Percentiles rank a stretch among this genome's conserved stretches.
These are phyloP conservation scores for Peniophora sp. DNA, from an alignment of 1,284 basidiomycete genomes.

Conservation along the genomic window DNA sequence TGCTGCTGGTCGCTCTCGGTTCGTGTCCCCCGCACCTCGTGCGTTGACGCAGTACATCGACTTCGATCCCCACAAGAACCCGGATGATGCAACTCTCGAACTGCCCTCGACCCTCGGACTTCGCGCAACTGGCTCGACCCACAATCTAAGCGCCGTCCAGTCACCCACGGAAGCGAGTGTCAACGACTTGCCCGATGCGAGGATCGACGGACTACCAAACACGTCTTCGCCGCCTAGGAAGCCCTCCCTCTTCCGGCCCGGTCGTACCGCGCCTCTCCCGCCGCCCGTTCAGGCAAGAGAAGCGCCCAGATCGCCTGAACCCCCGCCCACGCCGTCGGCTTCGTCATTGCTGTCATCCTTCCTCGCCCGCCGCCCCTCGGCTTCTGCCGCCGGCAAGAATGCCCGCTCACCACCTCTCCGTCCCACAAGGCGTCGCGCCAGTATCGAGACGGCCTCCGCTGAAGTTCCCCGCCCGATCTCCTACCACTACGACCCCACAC, in stretches of 20 bases:
- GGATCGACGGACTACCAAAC: constrained; percentile 26
- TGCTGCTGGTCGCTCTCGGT: constrained; percentile 37
- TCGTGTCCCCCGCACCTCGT: constrained; percentile 60
- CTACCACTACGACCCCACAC: constrained; percentile 4
- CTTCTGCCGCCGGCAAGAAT: constrained; percentile 4
- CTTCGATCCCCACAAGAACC: constrained; percentile 31
- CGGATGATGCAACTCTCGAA: constrained; percentile 43
- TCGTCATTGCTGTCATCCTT: constrained; percentile 47
- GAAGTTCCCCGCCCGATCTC: background rate
- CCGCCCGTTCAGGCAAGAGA: background rate
- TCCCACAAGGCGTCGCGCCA: constrained; percentile 2
- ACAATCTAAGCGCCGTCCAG: constrained; percentile 15
- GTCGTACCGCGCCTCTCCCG: background rate
- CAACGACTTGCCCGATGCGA: constrained; percentile 15
- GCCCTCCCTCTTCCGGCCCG: background rate
- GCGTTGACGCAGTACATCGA: constrained; percentile 67
- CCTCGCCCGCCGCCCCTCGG: constrained; percentile 21
- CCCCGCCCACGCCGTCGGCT: constrained; percentile 39
- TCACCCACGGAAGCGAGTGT: constrained; percentile 11
- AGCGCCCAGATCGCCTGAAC: constrained; percentile 1
- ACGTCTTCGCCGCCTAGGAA: background rate
- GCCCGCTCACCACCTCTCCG: constrained; percentile 2
- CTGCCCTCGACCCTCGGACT: constrained; percentile 68
- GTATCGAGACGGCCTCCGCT: background rate
- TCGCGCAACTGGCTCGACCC: constrained; percentile 33